Conservation (phyloP, 202 grass and related monocot genomes). For the Panicum hallii region DNA sequence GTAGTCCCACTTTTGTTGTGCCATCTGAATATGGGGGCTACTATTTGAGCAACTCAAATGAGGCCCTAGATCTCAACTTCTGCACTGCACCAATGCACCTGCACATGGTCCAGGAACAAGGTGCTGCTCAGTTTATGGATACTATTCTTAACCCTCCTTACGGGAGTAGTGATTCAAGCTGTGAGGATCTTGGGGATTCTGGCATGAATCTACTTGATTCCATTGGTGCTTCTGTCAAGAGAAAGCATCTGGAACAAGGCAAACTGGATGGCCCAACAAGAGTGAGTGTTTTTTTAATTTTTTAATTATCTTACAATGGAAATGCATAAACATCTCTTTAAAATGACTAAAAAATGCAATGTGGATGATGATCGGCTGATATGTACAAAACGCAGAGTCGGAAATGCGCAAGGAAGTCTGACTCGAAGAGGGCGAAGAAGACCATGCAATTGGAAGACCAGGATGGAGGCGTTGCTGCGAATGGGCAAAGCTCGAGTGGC, state of each 20-base stretch:
- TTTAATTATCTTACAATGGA: neutral
- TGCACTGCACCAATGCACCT: conserved; percentile 47
- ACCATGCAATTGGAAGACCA: conserved; percentile 34
- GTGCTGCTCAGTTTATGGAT: conserved; percentile 50
- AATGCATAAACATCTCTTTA: conserved; percentile 15
- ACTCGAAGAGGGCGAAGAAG: conserved; percentile 53
- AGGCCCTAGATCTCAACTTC: conserved; percentile 40
- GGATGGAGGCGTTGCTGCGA: conserved; percentile 39
- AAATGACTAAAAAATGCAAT: neutral
- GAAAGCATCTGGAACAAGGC: conserved; percentile 46
- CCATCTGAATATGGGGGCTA: conserved; percentile 55
- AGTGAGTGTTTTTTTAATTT: conserved; percentile 23
- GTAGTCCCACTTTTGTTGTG: conserved; percentile 40
- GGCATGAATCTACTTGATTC: conserved; percentile 46
- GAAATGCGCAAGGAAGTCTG: conserved; percentile 52
- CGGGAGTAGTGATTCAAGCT: conserved; percentile 49
- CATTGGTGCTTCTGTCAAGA: conserved; percentile 42
- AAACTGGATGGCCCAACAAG: conserved; percentile 39
- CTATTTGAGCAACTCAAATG: conserved; percentile 57
- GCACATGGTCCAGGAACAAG: conserved; percentile 58
- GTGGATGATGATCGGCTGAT: conserved; percentile 23
- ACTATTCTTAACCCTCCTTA: conserved; percentile 48
- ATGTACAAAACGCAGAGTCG: conserved; percentile 54
- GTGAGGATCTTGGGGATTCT: conserved; percentile 44
- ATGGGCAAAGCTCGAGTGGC: conserved; percentile 53